phyloP scores from a whole-genome alignment of 305 asterid species.

The Fraxinus velutina region DNA sequence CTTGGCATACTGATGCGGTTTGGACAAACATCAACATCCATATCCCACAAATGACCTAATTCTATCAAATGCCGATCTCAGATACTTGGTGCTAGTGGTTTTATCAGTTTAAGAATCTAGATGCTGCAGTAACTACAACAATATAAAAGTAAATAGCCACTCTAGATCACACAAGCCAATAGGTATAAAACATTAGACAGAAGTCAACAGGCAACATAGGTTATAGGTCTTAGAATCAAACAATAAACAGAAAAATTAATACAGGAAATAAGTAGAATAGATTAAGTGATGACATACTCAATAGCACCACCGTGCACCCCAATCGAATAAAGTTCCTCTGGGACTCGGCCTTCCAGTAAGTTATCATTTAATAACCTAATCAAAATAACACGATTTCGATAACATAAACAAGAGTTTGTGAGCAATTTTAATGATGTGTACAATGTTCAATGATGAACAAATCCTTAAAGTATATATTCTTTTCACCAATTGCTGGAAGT shows the following conservation, averaged over 20 bases:
- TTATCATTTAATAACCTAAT: slow-evolving; percentile 70
- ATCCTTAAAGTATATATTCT: neutral
- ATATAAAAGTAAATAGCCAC: neutral
- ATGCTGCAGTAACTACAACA: neutral
- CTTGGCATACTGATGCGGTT: neutral
- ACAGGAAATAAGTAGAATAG: neutral
- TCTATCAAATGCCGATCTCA: neutral
- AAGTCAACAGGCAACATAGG: neutral
- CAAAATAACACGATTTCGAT: neutral
- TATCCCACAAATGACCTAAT: neutral
- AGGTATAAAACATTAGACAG: neutral
- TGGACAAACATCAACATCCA: neutral
- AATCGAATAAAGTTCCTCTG: slow-evolving; percentile 76
- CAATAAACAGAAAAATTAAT: neutral
- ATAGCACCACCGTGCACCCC: slow-evolving; percentile 94
- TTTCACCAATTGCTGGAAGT: neutral
- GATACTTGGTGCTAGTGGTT: neutral
- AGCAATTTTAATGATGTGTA: neutral
- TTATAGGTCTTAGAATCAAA: neutral
- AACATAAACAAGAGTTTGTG: neutral
- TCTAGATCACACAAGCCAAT: neutral
- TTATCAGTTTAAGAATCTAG: neutral
- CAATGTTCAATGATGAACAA: neutral
- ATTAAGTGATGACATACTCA: slow-evolving; percentile 58
- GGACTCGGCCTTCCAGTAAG: slow-evolving; percentile 73